Evolutionary conservation across 192 early-diverging fungal genomes (phyloP).

Genomic region (Coemansia sp.): DNA sequence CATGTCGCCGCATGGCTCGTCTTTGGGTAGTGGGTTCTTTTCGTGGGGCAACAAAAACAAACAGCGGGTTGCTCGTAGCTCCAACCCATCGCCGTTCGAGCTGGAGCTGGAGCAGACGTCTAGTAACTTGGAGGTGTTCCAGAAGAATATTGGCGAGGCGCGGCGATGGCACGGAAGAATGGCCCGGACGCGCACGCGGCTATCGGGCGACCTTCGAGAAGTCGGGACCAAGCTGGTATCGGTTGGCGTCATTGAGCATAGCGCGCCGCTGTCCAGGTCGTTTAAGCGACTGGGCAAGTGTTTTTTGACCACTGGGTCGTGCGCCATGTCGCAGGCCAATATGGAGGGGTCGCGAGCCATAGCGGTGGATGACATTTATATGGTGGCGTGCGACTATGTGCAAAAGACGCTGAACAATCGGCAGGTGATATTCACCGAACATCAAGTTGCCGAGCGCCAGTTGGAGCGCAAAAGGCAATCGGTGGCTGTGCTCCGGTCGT

Average conservation of each 20-base stretch:
- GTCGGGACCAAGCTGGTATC: slow-evolving; percentile 51
- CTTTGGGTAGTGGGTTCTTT: slow-evolving; percentile 37
- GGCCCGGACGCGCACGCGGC: slow-evolving; percentile 46
- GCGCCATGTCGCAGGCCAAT: slow-evolving; percentile 48
- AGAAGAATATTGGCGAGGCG: slow-evolving; percentile 31
- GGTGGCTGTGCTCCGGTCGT: slow-evolving; percentile 53
- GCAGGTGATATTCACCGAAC: slow-evolving; percentile 56
- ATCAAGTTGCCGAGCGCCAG: slow-evolving; percentile 54
- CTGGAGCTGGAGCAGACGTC: slow-evolving; percentile 40
- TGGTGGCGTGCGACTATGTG: slow-evolving; percentile 42
- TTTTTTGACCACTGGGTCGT: slow-evolving; percentile 36
- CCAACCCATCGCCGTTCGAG: slow-evolving; percentile 44
- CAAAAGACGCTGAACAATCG: slow-evolving; percentile 50
- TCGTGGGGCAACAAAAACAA: slow-evolving; percentile 44
- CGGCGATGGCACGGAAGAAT: slow-evolving; percentile 56
- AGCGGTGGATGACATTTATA: slow-evolving; percentile 44
- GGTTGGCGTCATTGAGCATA: slow-evolving; percentile 47
- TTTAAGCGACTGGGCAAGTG: slow-evolving; percentile 56
- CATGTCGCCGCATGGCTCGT: slow-evolving; percentile 26
- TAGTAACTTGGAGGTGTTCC: slow-evolving; percentile 43
- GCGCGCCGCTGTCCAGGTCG: slow-evolving; percentile 29
- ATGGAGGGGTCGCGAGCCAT: slow-evolving; percentile 54
- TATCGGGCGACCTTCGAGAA: slow-evolving; percentile 34
- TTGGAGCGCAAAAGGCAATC: slow-evolving; percentile 58
- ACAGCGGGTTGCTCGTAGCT: slow-evolving; percentile 26